These are phyloP conservation scores for Arthrobotrys iridis DNA, from an alignment of 2,329 filamentous ascomycete genomes.

Conservation along the genomic window DNA sequence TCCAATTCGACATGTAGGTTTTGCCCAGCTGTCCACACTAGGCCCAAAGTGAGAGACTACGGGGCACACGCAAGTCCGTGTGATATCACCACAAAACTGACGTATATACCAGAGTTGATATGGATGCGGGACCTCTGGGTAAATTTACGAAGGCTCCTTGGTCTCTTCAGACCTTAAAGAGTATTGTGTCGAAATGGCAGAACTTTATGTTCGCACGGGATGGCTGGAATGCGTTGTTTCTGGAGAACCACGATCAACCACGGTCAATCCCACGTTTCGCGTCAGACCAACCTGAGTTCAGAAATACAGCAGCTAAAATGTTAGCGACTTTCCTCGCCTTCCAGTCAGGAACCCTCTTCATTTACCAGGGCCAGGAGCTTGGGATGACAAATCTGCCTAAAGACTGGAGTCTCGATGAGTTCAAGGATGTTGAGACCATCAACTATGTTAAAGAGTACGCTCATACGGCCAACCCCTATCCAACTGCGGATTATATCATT, in stretches of 20 bases:
- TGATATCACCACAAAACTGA: background rate
- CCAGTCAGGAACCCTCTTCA: constrained; percentile 72
- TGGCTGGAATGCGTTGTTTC: constrained; percentile 73
- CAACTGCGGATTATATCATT: no score
- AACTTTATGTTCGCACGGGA: constrained; percentile 69
- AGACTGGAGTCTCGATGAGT: constrained; percentile 72
- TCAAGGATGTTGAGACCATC: constrained; percentile 71
- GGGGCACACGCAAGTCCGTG: no score
- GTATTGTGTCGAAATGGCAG: constrained; percentile 69
- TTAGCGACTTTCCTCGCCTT: constrained; percentile 69
- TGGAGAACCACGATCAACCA: constrained; percentile 74
- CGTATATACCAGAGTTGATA: constrained; percentile 65
- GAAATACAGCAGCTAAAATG: constrained; percentile 69
- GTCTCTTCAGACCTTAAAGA: constrained; percentile 67
- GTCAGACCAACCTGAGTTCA: constrained; percentile 62
- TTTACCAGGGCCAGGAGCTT: constrained; percentile 77
- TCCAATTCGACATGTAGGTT: constrained; percentile 73
- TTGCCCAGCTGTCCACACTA: background rate
- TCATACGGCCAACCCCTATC: no score
- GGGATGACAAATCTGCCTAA: constrained; percentile 71
- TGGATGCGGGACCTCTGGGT: constrained; percentile 64
- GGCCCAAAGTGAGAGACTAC: constrained; percentile 38
- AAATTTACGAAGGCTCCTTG: constrained; percentile 64
- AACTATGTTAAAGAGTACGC: background rate
- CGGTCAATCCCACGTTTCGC: constrained; percentile 69